These are phyloP conservation scores for Tulasnella sp. DNA, from an alignment of 768 basidiomycete species.

Conservation along the genomic window DNA sequence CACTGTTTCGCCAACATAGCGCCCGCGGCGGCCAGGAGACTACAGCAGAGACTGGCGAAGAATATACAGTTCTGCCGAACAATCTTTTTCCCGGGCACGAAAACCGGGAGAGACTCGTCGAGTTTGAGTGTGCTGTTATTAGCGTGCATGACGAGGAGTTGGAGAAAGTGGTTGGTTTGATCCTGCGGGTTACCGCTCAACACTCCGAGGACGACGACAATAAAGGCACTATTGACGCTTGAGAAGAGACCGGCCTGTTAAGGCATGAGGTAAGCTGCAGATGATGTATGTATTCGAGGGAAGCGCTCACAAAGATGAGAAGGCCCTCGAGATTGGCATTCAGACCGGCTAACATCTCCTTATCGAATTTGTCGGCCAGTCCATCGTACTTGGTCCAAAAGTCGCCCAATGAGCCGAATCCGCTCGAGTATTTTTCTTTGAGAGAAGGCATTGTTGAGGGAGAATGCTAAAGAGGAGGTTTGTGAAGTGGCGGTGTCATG, in stretches of 20 bases:
- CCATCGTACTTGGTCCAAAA: background rate
- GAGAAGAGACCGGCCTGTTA: background rate
- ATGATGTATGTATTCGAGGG: background rate
- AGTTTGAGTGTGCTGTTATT: background rate
- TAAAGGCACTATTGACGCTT: background rate
- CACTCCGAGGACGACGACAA: background rate
- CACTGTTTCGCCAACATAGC: background rate
- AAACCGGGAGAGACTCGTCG: background rate
- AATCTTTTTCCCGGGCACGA: background rate
- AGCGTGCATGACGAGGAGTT: background rate
- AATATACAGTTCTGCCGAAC: background rate
- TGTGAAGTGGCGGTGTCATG: no score
- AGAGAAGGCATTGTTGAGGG: no score
- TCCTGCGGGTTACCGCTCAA: background rate
- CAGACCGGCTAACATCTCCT: background rate
- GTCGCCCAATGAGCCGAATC: background rate
- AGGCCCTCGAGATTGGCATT: background rate
- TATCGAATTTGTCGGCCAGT: background rate
- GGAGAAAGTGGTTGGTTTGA: background rate
- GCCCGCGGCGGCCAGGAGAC: background rate
- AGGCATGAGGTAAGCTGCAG: background rate
- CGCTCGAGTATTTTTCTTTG: no score
- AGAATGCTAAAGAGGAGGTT: no score
- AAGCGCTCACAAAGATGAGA: background rate
- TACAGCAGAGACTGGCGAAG: constrained; percentile 3